Percentiles rank a stretch among this genome's conserved stretches.
phyloP scores from a whole-genome alignment of 768 basidiomycete species.

The Psilocybe sp. region DNA sequence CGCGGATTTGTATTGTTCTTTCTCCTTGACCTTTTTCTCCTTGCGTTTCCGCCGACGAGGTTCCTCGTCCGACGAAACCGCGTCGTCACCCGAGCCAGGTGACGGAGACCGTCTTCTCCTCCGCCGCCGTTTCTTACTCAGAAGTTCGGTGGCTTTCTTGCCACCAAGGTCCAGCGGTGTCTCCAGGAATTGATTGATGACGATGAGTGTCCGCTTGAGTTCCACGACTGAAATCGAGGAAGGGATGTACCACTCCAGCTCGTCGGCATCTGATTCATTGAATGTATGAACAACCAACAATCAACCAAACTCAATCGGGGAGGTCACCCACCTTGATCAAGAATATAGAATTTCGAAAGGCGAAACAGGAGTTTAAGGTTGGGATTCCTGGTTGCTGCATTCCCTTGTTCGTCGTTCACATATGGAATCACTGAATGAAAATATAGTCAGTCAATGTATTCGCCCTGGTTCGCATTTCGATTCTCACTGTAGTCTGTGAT shows the following conservation, averaged over 20 bases:
- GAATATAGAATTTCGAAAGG: constrained; percentile 66
- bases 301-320: constrained; percentile 1
- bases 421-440: constrained; percentile 66
- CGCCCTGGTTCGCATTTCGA: background rate
- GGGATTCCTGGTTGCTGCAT: constrained; percentile 74
- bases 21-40: constrained; percentile 64
- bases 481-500: constrained; percentile 75
- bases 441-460: background rate
- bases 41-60: constrained; percentile 51
- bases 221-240: constrained; percentile 63
- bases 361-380: constrained; percentile 85
- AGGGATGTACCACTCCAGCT: constrained; percentile 85
- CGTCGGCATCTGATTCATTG: constrained; percentile 50
- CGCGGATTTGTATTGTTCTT: constrained; percentile 74
- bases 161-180: constrained; percentile 79
- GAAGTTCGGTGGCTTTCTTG: constrained; percentile 68
- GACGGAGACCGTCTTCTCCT: constrained; percentile 51
- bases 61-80: constrained; percentile 30
- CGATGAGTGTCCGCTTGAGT: constrained; percentile 63
- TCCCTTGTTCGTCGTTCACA: constrained; percentile 67
- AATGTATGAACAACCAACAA: constrained; percentile 5
- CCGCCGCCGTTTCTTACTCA: constrained; percentile 61
- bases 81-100: constrained; percentile 42
- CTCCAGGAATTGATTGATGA: constrained; percentile 82
- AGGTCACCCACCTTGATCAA: constrained; percentile 56